Percentiles rank a stretch among this genome's conserved stretches.
Conservation (phyloP, 495 filamentous ascomycete genomes). For the Aspergillus ostianus region DNA sequence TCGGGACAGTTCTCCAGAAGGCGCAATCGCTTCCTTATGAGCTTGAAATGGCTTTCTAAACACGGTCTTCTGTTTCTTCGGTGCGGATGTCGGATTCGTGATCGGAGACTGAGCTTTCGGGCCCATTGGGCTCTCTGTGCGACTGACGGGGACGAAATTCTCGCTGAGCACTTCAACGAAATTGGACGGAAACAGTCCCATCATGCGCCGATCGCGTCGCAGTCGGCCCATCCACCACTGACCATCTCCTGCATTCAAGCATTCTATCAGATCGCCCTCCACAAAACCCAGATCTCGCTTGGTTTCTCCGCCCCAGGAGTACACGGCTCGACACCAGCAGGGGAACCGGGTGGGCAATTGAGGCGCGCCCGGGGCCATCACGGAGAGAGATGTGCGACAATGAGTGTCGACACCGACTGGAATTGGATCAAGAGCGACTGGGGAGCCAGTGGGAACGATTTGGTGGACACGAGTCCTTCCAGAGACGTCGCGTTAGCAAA, state of each 20-base stretch:
- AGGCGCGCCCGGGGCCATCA: slow-evolving; percentile 57
- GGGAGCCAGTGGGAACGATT: background rate
- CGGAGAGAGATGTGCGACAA: background rate
- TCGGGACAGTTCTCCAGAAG: slow-evolving; percentile 35
- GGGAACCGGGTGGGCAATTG: slow-evolving; percentile 83
- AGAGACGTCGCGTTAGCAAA: background rate
- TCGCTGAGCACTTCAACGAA: slow-evolving; percentile 90
- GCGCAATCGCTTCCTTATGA: slow-evolving; percentile 50
- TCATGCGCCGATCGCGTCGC: slow-evolving; percentile 78
- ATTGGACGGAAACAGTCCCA: slow-evolving; percentile 94
- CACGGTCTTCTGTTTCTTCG: slow-evolving; percentile 50
- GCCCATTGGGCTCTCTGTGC: slow-evolving; percentile 70
- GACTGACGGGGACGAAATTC: slow-evolving; percentile 73
- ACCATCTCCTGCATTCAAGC: slow-evolving; percentile 94
- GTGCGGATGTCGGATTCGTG: slow-evolving; percentile 46
- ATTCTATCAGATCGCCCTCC: slow-evolving; percentile 97
- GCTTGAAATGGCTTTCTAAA: slow-evolving; percentile 55
- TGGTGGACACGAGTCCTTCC: background rate
- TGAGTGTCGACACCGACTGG: background rate
- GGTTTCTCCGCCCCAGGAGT: slow-evolving; percentile 97
- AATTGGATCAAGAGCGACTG: background rate
- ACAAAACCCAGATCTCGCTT: slow-evolving; percentile 94
- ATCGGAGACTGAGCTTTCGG: slow-evolving; percentile 37
- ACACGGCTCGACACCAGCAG: slow-evolving; percentile 92
- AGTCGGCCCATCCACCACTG: slow-evolving; percentile 97